Evolutionary conservation across 805 yeast genomes (phyloP).

Genomic region (Yarrowia phangngaensis): DNA sequence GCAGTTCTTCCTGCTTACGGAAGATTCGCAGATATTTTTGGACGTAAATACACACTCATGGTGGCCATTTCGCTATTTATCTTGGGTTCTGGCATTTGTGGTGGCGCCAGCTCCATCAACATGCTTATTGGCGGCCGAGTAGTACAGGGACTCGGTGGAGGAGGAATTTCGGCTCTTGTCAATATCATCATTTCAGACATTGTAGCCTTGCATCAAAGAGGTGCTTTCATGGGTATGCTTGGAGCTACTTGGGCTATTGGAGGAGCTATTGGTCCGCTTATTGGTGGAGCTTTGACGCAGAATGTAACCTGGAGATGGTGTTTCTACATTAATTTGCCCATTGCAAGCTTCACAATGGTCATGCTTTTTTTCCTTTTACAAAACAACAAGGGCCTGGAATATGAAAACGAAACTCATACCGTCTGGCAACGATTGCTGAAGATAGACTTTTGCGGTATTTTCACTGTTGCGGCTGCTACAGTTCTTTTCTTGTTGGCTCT

Average conservation of each 20-base stretch:
- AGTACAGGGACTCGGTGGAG: constrained; percentile 66
- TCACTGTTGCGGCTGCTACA: constrained; percentile 49
- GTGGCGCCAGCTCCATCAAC: constrained; percentile 44
- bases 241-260: constrained; percentile 34
- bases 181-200: constrained; percentile 52
- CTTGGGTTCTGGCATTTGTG: constrained; percentile 46
- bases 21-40: constrained; percentile 52
- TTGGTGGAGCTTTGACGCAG: constrained; percentile 50
- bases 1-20: constrained; percentile 68
- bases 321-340: constrained; percentile 49
- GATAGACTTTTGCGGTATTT: constrained; percentile 54
- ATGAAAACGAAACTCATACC: constrained; percentile 39
- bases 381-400: constrained; percentile 13
- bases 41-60: constrained; percentile 39
- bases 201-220: constrained; percentile 32
- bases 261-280: constrained; percentile 50
- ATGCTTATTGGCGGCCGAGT: constrained; percentile 65
- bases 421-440: constrained; percentile 43
- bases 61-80: constrained; percentile 43
- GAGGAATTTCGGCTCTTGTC: constrained; percentile 55
- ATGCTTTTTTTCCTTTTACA: constrained; percentile 32
- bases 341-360: constrained; percentile 38
- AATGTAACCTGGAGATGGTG: constrained; percentile 51
- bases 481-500: constrained; percentile 47
- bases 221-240: constrained; percentile 32